Conservation (phyloP, 2,329 filamentous ascomycete species). For the Colletotrichum trifolii region DNA sequence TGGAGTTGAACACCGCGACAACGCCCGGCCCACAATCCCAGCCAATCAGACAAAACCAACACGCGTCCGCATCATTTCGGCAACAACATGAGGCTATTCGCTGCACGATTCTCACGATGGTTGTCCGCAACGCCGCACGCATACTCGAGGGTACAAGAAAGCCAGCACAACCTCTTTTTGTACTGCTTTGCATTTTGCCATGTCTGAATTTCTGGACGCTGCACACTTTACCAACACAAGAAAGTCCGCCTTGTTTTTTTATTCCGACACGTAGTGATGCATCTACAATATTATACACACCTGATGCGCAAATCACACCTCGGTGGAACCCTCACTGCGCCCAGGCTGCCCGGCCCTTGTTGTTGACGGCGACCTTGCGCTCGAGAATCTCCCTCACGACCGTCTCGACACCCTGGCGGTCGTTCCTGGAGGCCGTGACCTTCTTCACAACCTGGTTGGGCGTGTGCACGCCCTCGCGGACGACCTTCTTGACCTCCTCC, state of each 20-base stretch:
- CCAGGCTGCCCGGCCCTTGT: slow-evolving; percentile 57
- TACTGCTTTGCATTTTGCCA: no score
- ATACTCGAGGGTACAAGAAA: no score
- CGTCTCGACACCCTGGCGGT: slow-evolving; percentile 76
- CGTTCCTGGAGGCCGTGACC: slow-evolving; percentile 68
- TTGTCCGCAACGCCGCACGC: no score
- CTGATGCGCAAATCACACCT: slow-evolving; percentile 8
- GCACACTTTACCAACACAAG: not conserved
- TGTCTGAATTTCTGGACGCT: no score
- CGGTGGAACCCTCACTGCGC: slow-evolving; percentile 33
- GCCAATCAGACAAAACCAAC: slow-evolving; percentile 21
- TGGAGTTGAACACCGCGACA: not conserved
- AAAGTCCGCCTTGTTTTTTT: slow-evolving; percentile 15
- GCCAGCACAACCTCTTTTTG: no score
- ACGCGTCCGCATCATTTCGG: not conserved
- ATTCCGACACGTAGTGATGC: slow-evolving; percentile 32
- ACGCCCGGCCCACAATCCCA: not conserved
- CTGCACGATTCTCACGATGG: not conserved
- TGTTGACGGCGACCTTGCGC: slow-evolving; percentile 67
- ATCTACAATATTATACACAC: slow-evolving; percentile 36
- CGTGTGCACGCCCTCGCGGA: slow-evolving; percentile 53
- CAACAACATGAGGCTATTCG: slow-evolving; percentile 6
- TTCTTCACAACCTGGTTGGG: slow-evolving; percentile 70
- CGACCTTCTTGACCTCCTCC: slow-evolving; percentile 61
- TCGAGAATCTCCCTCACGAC: slow-evolving; percentile 76